Percentiles rank a stretch among this genome's conserved stretches.
Evolutionary conservation across 1,284 basidiomycete genomes (phyloP).

Genomic region (Cutaneotrichosporon dermatis): DNA sequence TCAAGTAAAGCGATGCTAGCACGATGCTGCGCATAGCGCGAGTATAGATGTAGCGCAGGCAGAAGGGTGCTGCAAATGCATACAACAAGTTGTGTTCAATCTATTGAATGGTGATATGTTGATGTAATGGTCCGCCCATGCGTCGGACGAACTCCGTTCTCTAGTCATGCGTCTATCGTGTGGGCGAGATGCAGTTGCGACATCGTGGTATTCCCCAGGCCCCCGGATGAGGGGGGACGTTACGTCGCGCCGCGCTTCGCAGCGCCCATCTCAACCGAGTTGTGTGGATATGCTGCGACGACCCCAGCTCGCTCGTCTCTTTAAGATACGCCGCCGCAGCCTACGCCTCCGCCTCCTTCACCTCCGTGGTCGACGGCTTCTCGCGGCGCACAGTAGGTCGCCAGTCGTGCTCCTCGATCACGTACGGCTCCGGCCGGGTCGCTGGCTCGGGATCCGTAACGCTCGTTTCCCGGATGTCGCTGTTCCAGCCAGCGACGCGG

Average conservation of each 20-base stretch:
- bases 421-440: background rate
- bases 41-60: no score
- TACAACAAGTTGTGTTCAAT: background rate
- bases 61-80: background rate
- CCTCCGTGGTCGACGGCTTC: background rate
- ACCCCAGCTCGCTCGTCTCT: no score
- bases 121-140: no score
- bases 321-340: no score
- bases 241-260: no score
- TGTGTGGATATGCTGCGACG: no score
- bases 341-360: background rate
- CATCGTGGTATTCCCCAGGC: no score
- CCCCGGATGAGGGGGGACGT: no score
- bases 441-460: background rate
- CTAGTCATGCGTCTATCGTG: background rate
- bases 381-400: background rate
- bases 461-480: background rate
- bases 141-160: background rate
- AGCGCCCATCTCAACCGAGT: no score
- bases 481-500: slow-evolving; percentile 11
- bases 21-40: background rate
- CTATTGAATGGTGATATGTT: no score
- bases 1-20: no score
- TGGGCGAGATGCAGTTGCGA: background rate
- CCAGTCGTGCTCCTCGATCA: background rate